Evolutionary conservation across 2,329 filamentous ascomycete species (phyloP).

Genomic region (Pseudogymnoascus sp.): DNA sequence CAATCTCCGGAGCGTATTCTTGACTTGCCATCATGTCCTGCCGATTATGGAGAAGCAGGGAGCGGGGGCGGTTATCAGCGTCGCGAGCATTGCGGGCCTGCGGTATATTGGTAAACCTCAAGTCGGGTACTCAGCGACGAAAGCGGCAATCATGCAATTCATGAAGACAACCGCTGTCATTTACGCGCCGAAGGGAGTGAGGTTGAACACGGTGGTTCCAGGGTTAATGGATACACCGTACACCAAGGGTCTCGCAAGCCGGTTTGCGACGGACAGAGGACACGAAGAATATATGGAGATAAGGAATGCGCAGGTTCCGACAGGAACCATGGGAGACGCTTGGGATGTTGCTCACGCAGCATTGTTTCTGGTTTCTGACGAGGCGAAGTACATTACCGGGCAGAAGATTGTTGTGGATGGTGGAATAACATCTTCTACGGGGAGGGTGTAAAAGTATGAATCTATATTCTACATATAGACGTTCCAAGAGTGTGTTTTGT

Average conservation of each 20-base stretch:
- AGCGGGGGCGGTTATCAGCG: slow-evolving; percentile 36
- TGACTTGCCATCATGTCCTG: slow-evolving; percentile 42
- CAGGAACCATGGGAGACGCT: slow-evolving; percentile 49
- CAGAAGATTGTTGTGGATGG: slow-evolving; percentile 43
- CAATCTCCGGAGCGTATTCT: slow-evolving; percentile 46
- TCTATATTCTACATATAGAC: not conserved
- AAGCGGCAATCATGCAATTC: slow-evolving; percentile 42
- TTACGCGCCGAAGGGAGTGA: slow-evolving; percentile 36
- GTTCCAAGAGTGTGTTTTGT: not conserved
- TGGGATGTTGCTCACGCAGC: slow-evolving; percentile 50
- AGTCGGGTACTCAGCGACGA: slow-evolving; percentile 42
- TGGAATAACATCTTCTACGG: slow-evolving; percentile 28
- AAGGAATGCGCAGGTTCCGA: slow-evolving; percentile 47
- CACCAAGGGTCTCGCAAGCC: slow-evolving; percentile 33
- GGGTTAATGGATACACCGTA: slow-evolving; percentile 48
- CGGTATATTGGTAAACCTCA: slow-evolving; percentile 42
- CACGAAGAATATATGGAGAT: slow-evolving; percentile 41
- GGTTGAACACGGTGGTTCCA: slow-evolving; percentile 45
- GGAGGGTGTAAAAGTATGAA: not conserved
- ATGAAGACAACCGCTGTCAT: slow-evolving; percentile 39
- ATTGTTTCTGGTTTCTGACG: slow-evolving; percentile 45
- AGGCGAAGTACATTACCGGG: slow-evolving; percentile 50
- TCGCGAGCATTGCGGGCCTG: slow-evolving; percentile 43
- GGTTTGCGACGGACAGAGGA: slow-evolving; percentile 32
- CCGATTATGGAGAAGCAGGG: slow-evolving; percentile 44